Evolutionary conservation across 2,329 filamentous ascomycete genomes (phyloP), one percentile per base, ranked within the genome.

Genomic region (Paramyrothecium sp.): DNA sequence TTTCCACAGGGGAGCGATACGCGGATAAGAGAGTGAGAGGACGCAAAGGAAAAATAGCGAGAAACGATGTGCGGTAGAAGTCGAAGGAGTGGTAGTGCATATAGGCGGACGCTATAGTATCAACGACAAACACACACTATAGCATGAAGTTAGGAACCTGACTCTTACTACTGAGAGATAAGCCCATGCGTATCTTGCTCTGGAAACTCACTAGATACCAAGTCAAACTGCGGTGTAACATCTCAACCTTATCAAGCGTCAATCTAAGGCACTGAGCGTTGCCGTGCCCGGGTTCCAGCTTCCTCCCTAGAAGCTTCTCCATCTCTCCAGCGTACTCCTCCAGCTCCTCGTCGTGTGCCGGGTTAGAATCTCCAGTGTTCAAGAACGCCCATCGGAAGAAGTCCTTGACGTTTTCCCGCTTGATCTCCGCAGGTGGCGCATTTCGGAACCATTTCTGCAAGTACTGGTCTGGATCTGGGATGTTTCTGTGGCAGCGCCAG

Each of bases 371-470:
- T 11, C 73, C 75, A 11, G 74, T 73, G 60, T 81, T 82, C 51
- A 83, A 76, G 54, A 88, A 82, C 1, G 81, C 83, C 86, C 84
- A 89, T n/a, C 78, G 70, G 20, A 85, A 75, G 65, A 86, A 87
- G 55, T 85, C 81, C 67, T 82, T 83, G 53, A 88, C 63, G 65
- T 88, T 86, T 33, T 87, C 83, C 16, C 78, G 73, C 55, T 79
- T 78, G 50, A 89, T 82, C 26, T 85, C 82, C 26, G 75, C 70
- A 3, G 73, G 51, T 17, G 77, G 71, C 8, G 83, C 82, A 26
- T 80, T 80, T 22, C 81, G 69, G 64, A 88, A 87, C 86, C 86
- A 89, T 60, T 77, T 79, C 53, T 67, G 72, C 26, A 88, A 58
- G 61, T 84, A 88, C 38, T 68, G 73, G 41, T 81, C 78, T 0